Evolutionary conservation across 768 basidiomycete species (phyloP).

Genomic region (Omphalotus guepiniiformis): DNA sequence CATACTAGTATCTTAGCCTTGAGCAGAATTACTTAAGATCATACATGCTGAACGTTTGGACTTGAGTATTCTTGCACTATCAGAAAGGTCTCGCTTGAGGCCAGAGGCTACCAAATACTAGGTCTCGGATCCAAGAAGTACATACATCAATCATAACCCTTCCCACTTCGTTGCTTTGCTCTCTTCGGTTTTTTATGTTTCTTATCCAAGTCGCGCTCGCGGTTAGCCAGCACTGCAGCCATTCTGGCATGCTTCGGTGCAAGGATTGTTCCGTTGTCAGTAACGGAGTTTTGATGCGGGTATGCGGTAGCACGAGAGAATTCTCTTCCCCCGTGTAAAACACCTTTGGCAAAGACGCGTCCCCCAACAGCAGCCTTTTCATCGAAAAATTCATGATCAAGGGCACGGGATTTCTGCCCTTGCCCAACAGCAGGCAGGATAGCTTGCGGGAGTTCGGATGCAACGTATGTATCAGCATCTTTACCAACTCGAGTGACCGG

Average conservation of each 20-base stretch:
- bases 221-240: constrained; percentile 38
- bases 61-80: too few species aligned
- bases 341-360: constrained; percentile 61
- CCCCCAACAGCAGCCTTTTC: constrained; percentile 45
- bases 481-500: constrained; percentile 84
- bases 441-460: constrained; percentile 23
- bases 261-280: constrained; percentile 72
- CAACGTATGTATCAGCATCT: constrained; percentile 78
- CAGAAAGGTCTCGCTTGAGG: too few species aligned
- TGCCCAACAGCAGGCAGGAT: constrained; percentile 27
- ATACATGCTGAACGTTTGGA: too few species aligned
- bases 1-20: too few species aligned
- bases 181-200: constrained; percentile 79
- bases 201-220: constrained; percentile 48
- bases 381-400: constrained; percentile 85
- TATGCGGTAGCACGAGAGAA: constrained; percentile 65
- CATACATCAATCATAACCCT: constrained; percentile 70
- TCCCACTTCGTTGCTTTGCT: constrained; percentile 88
- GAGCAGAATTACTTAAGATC: too few species aligned
- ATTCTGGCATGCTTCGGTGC: constrained; percentile 37
- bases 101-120: too few species aligned
- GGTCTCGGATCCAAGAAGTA: constrained; percentile 2
- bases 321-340: constrained; percentile 48
- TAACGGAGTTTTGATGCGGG: constrained; percentile 81
- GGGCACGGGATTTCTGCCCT: constrained; percentile 54